Percentiles rank a stretch among this genome's conserved stretches.
These are phyloP conservation scores for Solanum chiquidenum DNA, from an alignment of 257 asterid species.

Conservation along the genomic window DNA sequence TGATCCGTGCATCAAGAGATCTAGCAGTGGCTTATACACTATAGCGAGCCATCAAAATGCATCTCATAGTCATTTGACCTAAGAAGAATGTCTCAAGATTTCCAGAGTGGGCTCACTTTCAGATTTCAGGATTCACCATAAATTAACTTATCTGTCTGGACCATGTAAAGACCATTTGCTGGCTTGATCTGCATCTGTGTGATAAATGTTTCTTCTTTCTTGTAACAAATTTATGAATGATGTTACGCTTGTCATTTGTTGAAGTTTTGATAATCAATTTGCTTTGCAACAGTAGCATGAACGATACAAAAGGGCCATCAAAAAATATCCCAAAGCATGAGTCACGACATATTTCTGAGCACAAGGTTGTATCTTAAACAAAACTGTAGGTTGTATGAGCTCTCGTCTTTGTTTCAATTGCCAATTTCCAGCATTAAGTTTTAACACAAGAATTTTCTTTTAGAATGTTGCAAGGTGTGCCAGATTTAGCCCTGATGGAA, in stretches of 20 bases:
- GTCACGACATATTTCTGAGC: conserved; percentile 67
- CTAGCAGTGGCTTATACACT: not conserved
- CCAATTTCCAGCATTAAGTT: not conserved
- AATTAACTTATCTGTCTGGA: not conserved
- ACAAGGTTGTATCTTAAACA: conserved; percentile 46
- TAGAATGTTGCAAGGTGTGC: conserved; percentile 80
- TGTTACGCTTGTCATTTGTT: not conserved
- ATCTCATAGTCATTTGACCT: not conserved
- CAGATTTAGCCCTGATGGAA: conserved; percentile 84
- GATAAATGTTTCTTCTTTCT: not conserved
- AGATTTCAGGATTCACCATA: not conserved
- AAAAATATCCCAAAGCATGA: conserved; percentile 74
- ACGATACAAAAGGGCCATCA: conserved; percentile 50
- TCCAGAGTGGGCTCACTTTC: not conserved
- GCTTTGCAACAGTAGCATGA: conserved; percentile 33
- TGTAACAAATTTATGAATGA: not conserved
- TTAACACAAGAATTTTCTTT: conserved; percentile 1
- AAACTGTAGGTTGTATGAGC: conserved; percentile 4
- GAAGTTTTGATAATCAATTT: not conserved
- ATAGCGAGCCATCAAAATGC: not conserved
- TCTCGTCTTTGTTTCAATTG: not conserved
- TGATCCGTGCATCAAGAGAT: not conserved
- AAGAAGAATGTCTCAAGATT: not conserved
- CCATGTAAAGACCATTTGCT: not conserved
- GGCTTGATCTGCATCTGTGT: not conserved